Conservation (phyloP, 1,284 basidiomycete species). For the Microbotryum lychnidis-dioicae region DNA sequence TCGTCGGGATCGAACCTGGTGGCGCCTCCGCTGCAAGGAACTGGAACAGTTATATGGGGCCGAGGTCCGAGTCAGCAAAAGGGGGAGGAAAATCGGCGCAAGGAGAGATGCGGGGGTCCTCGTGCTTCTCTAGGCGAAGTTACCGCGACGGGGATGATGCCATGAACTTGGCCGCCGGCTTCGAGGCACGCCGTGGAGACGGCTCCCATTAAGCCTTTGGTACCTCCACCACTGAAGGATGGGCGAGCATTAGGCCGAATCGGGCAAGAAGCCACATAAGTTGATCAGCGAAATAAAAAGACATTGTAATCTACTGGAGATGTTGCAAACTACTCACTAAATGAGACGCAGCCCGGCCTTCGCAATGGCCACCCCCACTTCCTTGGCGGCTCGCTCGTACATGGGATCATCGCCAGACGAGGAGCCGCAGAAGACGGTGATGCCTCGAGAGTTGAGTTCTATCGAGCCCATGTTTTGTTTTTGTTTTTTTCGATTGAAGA, state of each 20-base stretch:
- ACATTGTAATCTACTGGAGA: background rate
- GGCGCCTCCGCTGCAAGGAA: conserved; percentile 23
- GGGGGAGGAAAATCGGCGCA: background rate
- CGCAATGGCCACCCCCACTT: conserved; percentile 14
- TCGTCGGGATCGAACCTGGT: background rate
- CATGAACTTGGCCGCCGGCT: conserved; percentile 19
- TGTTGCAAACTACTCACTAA: conserved; percentile 11
- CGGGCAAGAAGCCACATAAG: no score
- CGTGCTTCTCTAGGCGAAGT: background rate
- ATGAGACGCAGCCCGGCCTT: conserved; percentile 2
- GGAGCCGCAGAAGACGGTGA: conserved; percentile 41
- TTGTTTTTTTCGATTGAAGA: no score
- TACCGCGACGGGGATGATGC: conserved; percentile 27
- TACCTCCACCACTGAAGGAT: conserved; percentile 21
- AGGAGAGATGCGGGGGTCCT: background rate
- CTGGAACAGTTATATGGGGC: conserved; percentile 1
- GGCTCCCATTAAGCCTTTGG: conserved; percentile 25
- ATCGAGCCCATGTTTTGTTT: no score
- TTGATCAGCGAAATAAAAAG: background rate
- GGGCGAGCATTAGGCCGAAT: background rate
- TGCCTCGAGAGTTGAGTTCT: conserved; percentile 17
- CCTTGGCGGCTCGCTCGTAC: conserved; percentile 31
- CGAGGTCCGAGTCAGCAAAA: background rate
- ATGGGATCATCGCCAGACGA: conserved; percentile 34
- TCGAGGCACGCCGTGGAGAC: conserved; percentile 6